These are phyloP conservation scores for Penicilliopsis zonata DNA, from an alignment of 495 filamentous ascomycete species.

Conservation along the genomic window DNA sequence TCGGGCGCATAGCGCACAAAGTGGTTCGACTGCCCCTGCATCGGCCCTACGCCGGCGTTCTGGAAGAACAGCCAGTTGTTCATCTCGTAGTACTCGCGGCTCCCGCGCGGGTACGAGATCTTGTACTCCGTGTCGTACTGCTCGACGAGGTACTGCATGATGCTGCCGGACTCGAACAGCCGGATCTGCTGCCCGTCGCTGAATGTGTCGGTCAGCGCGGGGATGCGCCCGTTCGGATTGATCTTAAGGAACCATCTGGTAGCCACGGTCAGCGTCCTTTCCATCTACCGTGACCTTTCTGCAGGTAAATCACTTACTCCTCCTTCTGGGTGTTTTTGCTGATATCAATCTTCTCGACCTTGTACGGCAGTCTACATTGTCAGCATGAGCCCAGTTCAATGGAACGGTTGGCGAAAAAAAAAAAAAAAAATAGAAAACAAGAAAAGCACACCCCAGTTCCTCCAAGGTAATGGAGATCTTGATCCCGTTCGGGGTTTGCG, in stretches of 20 bases:
- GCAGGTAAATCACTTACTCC: constrained; percentile 44
- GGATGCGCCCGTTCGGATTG: constrained; percentile 92
- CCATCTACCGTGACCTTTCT: too few relatives aligned
- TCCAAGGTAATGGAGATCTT: constrained; percentile 87
- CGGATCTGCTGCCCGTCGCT: constrained; percentile 58
- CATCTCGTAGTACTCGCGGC: constrained; percentile 65
- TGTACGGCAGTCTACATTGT: constrained; percentile 41
- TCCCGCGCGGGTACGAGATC: constrained; percentile 65
- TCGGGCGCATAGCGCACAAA: constrained; percentile 81
- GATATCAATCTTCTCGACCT: constrained; percentile 55
- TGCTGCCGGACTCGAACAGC: constrained; percentile 75
- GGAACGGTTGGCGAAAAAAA: constrained; percentile 1
- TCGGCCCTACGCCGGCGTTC: constrained; percentile 75
- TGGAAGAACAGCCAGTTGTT: constrained; percentile 68
- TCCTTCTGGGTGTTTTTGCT: constrained; percentile 69
- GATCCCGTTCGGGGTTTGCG: constrained; percentile 43
- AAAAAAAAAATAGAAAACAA: background rate
- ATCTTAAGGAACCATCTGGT: constrained; percentile 72
- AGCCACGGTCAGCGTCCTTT: background rate
- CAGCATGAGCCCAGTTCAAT: constrained; percentile 8
- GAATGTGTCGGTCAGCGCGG: constrained; percentile 74
- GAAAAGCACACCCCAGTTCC: constrained; percentile 49
- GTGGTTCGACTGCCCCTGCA: constrained; percentile 92
- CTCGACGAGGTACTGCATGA: constrained; percentile 76
- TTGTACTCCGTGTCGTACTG: constrained; percentile 76